A percentile compares a stretch with the other conserved stretches of the same genome.
phyloP scores from a whole-genome alignment of 192 early-diverging fungal species.

The Mortierella hygrophila region DNA sequence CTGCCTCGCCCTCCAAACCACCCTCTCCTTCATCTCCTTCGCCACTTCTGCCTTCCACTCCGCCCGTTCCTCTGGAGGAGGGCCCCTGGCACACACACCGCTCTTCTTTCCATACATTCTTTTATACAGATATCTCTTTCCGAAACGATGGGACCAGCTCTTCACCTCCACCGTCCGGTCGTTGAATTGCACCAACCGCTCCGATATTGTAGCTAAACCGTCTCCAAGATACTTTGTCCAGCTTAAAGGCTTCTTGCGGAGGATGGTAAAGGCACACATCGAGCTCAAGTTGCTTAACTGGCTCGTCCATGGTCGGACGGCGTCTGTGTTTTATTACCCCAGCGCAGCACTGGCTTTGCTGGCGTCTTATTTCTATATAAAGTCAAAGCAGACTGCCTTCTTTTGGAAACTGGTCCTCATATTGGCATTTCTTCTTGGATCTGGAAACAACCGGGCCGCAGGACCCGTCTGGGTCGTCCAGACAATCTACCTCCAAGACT shows the following conservation, averaged over 20 bases:
- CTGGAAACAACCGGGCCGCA: constrained; percentile 5
- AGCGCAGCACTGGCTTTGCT: constrained; percentile 4
- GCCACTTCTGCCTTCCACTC: background rate
- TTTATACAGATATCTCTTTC: constrained; percentile 26
- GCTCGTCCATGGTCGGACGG: constrained; percentile 3
- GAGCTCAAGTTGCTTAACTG: constrained; percentile 1
- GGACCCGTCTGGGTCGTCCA: constrained; percentile 29
- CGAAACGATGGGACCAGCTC: constrained; percentile 31
- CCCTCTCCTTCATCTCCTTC: background rate
- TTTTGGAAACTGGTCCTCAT: background rate
- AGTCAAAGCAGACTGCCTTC: constrained; percentile 4
- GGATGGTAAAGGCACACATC: constrained; percentile 7
- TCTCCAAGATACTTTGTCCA: constrained; percentile 4
- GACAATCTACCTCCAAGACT: constrained; percentile 15
- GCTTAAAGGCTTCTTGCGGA: background rate
- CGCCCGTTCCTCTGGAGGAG: background rate
- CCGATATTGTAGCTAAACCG: constrained; percentile 37
- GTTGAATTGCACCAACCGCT: constrained; percentile 20
- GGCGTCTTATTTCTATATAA: constrained; percentile 7
- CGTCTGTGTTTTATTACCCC: constrained; percentile 7
- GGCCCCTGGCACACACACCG: background rate
- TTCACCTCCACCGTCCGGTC: constrained; percentile 27
- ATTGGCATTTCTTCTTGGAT: background rate
- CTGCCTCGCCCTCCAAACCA: constrained; percentile 16
- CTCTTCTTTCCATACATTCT: constrained; percentile 31